Percentiles rank a stretch among this genome's conserved stretches.
Conservation (phyloP, 2,329 filamentous ascomycete species). For the Didymella lethalis region DNA sequence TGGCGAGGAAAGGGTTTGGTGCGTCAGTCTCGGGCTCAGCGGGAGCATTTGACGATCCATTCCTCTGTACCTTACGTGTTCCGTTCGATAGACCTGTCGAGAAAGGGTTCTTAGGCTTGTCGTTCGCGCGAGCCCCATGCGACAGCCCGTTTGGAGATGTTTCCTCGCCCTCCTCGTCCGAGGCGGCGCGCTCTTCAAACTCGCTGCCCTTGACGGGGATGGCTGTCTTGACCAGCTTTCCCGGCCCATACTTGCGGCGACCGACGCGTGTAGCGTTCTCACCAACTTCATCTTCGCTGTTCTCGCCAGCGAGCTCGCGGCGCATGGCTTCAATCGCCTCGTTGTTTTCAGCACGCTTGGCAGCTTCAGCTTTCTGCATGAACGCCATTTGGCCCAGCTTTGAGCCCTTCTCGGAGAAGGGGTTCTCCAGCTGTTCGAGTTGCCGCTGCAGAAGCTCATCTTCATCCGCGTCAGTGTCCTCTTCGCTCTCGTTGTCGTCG, state of each 20-base stretch:
- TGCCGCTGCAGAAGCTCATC: conserved; percentile 44
- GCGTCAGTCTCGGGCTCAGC: conserved; percentile 20
- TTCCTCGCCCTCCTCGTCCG: conserved; percentile 52
- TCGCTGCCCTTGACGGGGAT: conserved; percentile 56
- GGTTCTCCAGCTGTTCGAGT: conserved; percentile 53
- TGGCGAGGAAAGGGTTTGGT: conserved; percentile 47
- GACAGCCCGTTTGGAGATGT: conserved; percentile 26
- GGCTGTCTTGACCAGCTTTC: conserved; percentile 40
- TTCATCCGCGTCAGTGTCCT: conserved; percentile 67
- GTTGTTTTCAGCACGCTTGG: conserved; percentile 80
- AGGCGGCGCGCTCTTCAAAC: conserved; percentile 67
- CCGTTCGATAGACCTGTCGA: conserved; percentile 29
- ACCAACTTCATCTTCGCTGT: conserved; percentile 57
- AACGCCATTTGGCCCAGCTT: conserved; percentile 87
- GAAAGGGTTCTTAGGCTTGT: conserved; percentile 25
- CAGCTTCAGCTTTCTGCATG: conserved; percentile 88
- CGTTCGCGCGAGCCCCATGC: conserved; percentile 13
- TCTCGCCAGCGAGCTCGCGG: conserved; percentile 71
- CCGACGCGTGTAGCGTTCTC: conserved; percentile 69
- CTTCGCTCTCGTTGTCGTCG: conserved; percentile 62
- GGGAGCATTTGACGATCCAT: conserved; percentile 1
- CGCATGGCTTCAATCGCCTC: conserved; percentile 68
- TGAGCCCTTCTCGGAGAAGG: conserved; percentile 65
- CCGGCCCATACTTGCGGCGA: conserved; percentile 73
- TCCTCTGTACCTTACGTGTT: conserved; percentile 22